These are phyloP conservation scores for Russula sp. DNA, from an alignment of 768 basidiomycete genomes.

Conservation along the genomic window DNA sequence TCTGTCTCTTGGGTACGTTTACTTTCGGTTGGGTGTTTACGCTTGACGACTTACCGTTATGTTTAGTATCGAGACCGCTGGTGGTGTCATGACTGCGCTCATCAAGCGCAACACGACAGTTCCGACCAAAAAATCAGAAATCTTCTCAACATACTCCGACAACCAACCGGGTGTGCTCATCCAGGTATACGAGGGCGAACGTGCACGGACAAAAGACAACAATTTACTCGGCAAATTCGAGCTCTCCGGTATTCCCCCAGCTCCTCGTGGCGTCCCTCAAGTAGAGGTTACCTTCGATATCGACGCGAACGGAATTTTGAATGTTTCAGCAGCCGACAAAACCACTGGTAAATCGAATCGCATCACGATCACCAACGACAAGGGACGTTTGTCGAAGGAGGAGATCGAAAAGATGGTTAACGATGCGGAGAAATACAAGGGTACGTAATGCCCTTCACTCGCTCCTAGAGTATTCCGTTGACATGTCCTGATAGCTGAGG, in stretches of 20 bases:
- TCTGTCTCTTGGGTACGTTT: slow-evolving; percentile 58
- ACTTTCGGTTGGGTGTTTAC: slow-evolving; percentile 29
- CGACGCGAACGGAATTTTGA: slow-evolving; percentile 94
- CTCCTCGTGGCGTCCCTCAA: slow-evolving; percentile 96
- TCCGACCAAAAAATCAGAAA: slow-evolving; percentile 97
- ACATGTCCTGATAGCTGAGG: slow-evolving; percentile 56
- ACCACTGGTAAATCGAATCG: slow-evolving; percentile 95
- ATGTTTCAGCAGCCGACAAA: slow-evolving; percentile 94
- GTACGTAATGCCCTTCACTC: slow-evolving; percentile 38
- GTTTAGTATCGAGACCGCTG: slow-evolving; percentile 89
- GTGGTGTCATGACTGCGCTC: slow-evolving; percentile 98
- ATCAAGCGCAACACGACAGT: slow-evolving; percentile 99
- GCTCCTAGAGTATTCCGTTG: slow-evolving; percentile 9
- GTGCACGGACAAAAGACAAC: slow-evolving; percentile 98
- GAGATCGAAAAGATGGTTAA: slow-evolving; percentile 97
- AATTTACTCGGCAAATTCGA: slow-evolving; percentile 98
- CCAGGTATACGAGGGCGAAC: slow-evolving; percentile 97
- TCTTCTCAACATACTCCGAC: slow-evolving; percentile 97
- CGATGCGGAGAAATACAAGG: slow-evolving; percentile 92
- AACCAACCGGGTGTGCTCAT: slow-evolving; percentile 99
- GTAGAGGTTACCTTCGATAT: slow-evolving; percentile 98
- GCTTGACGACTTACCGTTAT: slow-evolving; percentile 31
- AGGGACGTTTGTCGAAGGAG: slow-evolving; percentile 94
- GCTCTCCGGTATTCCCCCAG: slow-evolving; percentile 92
- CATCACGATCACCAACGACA: slow-evolving; percentile 94